These are phyloP conservation scores for Panellus pusillus DNA, from an alignment of 768 basidiomycete species.

Conservation along the genomic window DNA sequence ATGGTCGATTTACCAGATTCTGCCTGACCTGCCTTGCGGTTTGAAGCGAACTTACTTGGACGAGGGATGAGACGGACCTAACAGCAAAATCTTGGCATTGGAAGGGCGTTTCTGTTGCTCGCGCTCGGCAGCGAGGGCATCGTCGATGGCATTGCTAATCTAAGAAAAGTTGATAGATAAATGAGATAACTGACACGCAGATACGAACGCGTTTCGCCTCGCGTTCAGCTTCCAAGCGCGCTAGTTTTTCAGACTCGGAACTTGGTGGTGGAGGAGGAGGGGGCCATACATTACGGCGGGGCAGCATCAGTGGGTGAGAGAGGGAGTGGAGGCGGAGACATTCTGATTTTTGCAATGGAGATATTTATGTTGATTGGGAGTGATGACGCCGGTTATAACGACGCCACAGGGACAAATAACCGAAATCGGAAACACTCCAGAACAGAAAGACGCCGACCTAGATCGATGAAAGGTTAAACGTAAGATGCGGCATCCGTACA, in stretches of 20 bases:
- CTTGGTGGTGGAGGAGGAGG: constrained; percentile 11
- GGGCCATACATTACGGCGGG: constrained; percentile 22
- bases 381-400: constrained; percentile 14
- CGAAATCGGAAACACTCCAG: background rate
- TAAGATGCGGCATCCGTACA: no score
- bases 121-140: constrained; percentile 47
- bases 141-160: constrained; percentile 55
- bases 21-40: constrained; percentile 49
- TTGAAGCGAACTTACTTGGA: background rate
- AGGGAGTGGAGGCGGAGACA: background rate
- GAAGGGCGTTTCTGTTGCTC: constrained; percentile 38
- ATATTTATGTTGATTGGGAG: constrained; percentile 18
- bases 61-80: constrained; percentile 41
- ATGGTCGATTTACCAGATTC: constrained; percentile 71
- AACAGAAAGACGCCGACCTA: no score
- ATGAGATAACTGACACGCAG: background rate
- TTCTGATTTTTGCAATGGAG: constrained; percentile 11
- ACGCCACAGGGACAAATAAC: constrained; percentile 15
- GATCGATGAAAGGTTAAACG: no score
- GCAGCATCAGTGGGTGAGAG: constrained; percentile 14
- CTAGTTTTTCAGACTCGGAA: constrained; percentile 3
- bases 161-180: background rate
- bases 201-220: constrained; percentile 44
- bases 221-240: constrained; percentile 18
- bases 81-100: constrained; percentile 52